Base-by-base conservation (phyloP, 2,329 filamentous ascomycete species). In the Emmonsia crescens region DNA sequence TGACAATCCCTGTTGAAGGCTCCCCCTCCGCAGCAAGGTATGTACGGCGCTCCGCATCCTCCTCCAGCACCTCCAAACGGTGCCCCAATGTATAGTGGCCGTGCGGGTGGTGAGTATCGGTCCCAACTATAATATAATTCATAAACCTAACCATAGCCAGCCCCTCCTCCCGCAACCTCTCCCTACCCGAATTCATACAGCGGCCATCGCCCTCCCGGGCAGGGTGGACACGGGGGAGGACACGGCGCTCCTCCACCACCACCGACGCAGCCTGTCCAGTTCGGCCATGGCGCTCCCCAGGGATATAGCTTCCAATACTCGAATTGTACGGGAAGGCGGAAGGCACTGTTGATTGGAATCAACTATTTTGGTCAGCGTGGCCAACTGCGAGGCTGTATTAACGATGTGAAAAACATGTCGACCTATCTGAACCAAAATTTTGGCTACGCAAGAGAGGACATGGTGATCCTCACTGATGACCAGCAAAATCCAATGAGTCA, bases 401-500 rank as follows among this genome's bases (percentile, higher is more conserved):
- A 97, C 72, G 93, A 97, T 73, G 93, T 96, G 51, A 89, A 92
- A 77, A 96, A 96, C 78, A 96, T 97, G 91, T 96, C 91, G 27
- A 83, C 83, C 57, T 97, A 96, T 72, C 80, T 97, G 62, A 89
- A 90, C 65, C 85, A 92, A 74, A 86, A 91, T 71, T 96, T 95
- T 74, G 89, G 89, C 36, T 97, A 97, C 75, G 91, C 91, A 76
- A 82, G 91, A 62, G 93, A 96, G 75, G 92, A 97, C 72, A 97
- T 97, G 93, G 93, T 97, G 24, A 87, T 94, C 64, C 82, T 97
- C 73, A 96, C 93, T 46, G 93, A 97, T 72, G 93, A 97, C 73
- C 92, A 96, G 78, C 91, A 96, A 74, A 96, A 96, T 69, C 90
- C 91, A 31, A 96, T 96, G 89, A 96, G 91, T 76, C 91, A 96